Evolutionary conservation across 768 basidiomycete species (phyloP), one percentile per base, ranked within the genome.

Genomic region (Kwoniella sp.): DNA sequence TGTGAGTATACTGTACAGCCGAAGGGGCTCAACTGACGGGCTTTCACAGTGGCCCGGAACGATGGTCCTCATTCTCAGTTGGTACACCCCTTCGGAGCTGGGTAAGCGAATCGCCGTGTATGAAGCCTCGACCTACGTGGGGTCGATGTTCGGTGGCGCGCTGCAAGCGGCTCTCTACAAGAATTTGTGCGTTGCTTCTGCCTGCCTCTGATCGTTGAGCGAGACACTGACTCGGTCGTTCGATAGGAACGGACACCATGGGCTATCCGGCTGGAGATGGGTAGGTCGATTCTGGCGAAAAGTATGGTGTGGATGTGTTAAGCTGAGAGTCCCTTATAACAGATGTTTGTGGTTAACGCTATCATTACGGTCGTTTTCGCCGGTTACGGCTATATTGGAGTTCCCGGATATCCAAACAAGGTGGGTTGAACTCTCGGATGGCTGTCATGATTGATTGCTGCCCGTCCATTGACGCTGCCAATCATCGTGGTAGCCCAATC

Each of bases 121-220:
- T 59, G 82, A 83, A 55, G 82, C 63, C 50, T 57, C 71, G 53
- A 60, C 67, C 47, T 63, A 67, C 11, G 48, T 67, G 1, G 84
- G 83, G 17, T 34, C 31, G 8, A 62, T 62, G 20, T 62, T 54
- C 23, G 81, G 79, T 55, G 84, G 84, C 1, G 83, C 82, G 34
- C 71, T 84, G 17, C 83, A 84, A 65, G 81, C 83, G 3, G 75
- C 73, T 5, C 81, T 82, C 0, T 83, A 83, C 58, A 81, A 75
- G 20, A 79, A 79, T 8, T 69, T 84, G 41, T 45, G 17, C 4
- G 41, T 45, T 45, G 15, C 4, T 11, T 45, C 20, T 4, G 20
- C 4, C 8, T 17, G 9, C 41, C 20, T 9, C 41, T 3, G 15
- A 17, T 34, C 13, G 20, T 45, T 17, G 41, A 45, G 20, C 20